A percentile compares a stretch with the other conserved stretches of the same genome.
These are phyloP conservation scores for Lactarius hengduanensis DNA, from an alignment of 768 basidiomycete genomes.

Conservation along the genomic window DNA sequence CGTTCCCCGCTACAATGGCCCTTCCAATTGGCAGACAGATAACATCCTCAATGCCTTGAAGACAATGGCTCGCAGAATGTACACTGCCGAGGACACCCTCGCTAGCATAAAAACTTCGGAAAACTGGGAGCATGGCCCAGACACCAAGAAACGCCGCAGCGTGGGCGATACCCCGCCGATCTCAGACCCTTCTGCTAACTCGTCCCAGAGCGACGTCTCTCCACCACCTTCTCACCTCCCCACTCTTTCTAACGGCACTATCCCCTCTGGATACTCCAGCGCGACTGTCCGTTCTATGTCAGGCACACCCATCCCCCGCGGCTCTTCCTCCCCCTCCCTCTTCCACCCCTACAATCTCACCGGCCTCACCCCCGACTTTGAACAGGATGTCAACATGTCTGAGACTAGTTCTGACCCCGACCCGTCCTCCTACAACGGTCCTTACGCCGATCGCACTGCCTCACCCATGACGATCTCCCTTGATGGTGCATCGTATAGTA, in stretches of 20 bases:
- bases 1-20: constrained; percentile 29
- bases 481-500: constrained; percentile 13
- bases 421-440: constrained; percentile 1
- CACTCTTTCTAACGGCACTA: constrained; percentile 9
- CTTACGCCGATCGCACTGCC: constrained; percentile 17
- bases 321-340: constrained; percentile 17
- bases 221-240: background rate
- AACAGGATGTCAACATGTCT: constrained; percentile 26
- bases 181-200: constrained; percentile 21
- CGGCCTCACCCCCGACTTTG: constrained; percentile 7
- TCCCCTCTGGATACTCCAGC: constrained; percentile 17
- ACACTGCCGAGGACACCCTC: constrained; percentile 29
- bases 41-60: constrained; percentile 26
- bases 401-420: constrained; percentile 19
- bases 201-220: constrained; percentile 18
- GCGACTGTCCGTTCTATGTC: constrained; percentile 20
- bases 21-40: constrained; percentile 28
- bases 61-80: constrained; percentile 28
- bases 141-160: constrained; percentile 30
- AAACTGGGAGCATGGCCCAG: constrained; percentile 27
- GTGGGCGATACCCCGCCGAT: constrained; percentile 27
- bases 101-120: constrained; percentile 28
- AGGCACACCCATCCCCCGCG: constrained; percentile 19
- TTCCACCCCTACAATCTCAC: constrained; percentile 23
- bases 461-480: constrained; percentile 30